Base-by-base conservation (phyloP, 208 protist species). In the Acanthamoeba castellanii region DNA sequence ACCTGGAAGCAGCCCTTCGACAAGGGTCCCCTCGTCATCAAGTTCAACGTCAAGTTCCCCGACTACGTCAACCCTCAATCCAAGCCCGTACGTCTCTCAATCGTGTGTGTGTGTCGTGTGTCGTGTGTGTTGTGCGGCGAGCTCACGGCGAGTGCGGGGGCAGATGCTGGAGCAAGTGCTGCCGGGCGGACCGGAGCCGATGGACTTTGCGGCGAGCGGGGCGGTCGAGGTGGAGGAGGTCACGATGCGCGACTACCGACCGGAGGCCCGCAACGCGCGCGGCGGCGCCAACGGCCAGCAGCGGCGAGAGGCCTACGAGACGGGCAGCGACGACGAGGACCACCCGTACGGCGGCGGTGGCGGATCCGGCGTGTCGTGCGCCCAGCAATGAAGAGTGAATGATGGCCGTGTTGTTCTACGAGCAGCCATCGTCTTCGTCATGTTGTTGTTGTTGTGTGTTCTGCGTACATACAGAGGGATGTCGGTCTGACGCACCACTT, bases 41-140 rank as follows among this genome's bases (percentile, higher is more conserved):
- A 95, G 52, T 95, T 95, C n/a, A 91, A 55, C 52, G 78, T 95
- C 93, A 95, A 88, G 61, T 95, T 95, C 78, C 93, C 93, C 52
- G 81, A 95, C 27, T 30, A 72, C 27, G 59, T 95, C 27, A 66
- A 90, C 61, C 81, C 93, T 4, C 45, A 94, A 30, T 55, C 42
- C 57, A 92, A 57, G 42, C 87, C 87, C n/a, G 87, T 92, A 47
- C 87, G 87, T 57, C 74, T 7, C 30, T 32, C 76, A 5, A 13
- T 25, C 76, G 5, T 64, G n/a, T 27, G 64, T 37, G 22, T n/a
- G 22, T 70, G 55, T 59, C 3, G 1, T 6, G 55, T 20, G 37
- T 37, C 37, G 37, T 37, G 37, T 37, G 57, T 18, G 5, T 2
- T 64, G 20, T 27, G 20, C 20, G 57, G 57, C 22, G 57, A 27